A percentile compares a stretch with the other conserved stretches of the same genome.
Evolutionary conservation across 192 early-diverging fungal genomes (phyloP).

Genomic region (Thoreauomyces humboldtii): DNA sequence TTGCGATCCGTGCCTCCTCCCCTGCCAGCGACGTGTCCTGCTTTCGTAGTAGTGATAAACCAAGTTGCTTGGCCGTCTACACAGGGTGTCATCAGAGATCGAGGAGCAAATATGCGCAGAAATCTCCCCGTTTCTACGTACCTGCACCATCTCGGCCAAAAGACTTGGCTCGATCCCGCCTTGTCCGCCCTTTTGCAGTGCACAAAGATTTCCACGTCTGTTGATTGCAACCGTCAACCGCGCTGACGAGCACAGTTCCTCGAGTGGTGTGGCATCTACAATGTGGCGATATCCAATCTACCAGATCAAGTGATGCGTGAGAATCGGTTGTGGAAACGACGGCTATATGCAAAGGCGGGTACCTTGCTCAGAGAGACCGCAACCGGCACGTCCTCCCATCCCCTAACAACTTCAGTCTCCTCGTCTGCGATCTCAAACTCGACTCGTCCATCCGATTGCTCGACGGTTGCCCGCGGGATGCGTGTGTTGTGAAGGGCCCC

Average conservation of each 20-base stretch:
- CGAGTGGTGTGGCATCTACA: constrained; percentile 83
- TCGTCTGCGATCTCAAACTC: constrained; percentile 96
- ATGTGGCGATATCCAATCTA: constrained; percentile 83
- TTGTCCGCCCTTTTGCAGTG: constrained; percentile 76
- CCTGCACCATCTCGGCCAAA: constrained; percentile 76
- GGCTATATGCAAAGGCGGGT: not conserved
- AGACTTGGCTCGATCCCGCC: constrained; percentile 77
- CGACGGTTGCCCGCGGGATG: constrained; percentile 80
- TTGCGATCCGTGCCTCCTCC: constrained; percentile 26
- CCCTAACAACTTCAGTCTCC: constrained; percentile 73
- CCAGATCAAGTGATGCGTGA: too few relatives aligned
- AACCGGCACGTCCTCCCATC: constrained; percentile 78
- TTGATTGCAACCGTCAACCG: constrained; percentile 81
- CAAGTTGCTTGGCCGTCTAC: constrained; percentile 28
- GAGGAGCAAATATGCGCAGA: not conserved
- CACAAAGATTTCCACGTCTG: constrained; percentile 75
- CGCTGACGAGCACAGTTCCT: constrained; percentile 84
- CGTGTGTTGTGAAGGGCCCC: constrained; percentile 87
- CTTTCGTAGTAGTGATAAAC: constrained; percentile 12
- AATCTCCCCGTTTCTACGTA: not conserved
- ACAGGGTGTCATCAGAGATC: not conserved
- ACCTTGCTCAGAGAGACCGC: constrained; percentile 84
- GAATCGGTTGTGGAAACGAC: not conserved
- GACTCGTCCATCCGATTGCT: constrained; percentile 74
- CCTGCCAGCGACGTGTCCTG: constrained; percentile 19